phyloP scores from a whole-genome alignment of 257 asterid species.

The Solanum corneliomulleri region DNA sequence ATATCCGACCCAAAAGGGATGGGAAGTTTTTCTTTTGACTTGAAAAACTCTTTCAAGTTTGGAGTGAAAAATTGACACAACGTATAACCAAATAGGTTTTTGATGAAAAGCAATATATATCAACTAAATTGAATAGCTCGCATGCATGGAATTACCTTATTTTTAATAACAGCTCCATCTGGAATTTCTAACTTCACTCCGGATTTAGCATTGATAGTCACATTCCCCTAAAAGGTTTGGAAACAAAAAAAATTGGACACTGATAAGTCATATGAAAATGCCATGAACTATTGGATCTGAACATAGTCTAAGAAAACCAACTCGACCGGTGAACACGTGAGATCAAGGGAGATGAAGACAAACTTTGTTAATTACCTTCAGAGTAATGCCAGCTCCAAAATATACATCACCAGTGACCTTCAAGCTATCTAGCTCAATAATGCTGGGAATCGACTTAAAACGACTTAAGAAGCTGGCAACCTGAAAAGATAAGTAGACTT shows the following conservation, averaged over 20 bases:
- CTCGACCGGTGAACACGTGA: not conserved
- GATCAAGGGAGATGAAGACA: not conserved
- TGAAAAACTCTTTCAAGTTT: not conserved
- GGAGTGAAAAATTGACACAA: not conserved
- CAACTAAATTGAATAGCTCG: not conserved
- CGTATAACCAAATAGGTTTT: not conserved
- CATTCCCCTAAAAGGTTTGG: constrained; percentile 52
- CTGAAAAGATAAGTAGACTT: constrained; percentile 9
- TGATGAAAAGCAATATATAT: not conserved
- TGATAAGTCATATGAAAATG: not conserved
- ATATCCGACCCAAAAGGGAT: not conserved
- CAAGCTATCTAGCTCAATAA: constrained; percentile 75
- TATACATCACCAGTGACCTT: constrained; percentile 89
- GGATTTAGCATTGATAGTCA: constrained; percentile 56
- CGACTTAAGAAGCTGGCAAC: constrained; percentile 73
- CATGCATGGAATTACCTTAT: constrained; percentile 45
- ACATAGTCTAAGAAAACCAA: not conserved
- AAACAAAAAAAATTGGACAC: not conserved
- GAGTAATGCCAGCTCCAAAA: constrained; percentile 66
- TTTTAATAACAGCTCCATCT: constrained; percentile 55
- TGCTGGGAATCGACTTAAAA: constrained; percentile 94
- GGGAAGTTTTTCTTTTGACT: not conserved
- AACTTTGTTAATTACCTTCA: constrained; percentile 47
- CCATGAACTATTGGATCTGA: not conserved
- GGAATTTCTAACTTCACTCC: constrained; percentile 84